These are phyloP conservation scores for Brasenia schreberi DNA, from an alignment of 164 flowering plant species.

Conservation along the genomic window DNA sequence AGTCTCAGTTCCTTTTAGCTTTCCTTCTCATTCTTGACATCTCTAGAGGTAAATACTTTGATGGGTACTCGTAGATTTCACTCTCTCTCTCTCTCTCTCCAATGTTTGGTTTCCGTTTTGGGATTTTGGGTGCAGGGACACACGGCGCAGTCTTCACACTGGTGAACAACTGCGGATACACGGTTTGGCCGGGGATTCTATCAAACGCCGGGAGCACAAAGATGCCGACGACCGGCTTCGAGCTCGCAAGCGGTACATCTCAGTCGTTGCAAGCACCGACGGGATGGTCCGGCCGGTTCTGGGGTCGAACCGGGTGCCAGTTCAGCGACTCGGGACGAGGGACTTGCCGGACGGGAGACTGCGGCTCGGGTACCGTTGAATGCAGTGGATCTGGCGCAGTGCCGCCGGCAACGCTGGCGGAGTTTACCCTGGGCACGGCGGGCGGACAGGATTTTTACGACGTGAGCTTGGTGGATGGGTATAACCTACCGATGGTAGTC, in stretches of 20 bases:
- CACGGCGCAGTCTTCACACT: constrained; percentile 59
- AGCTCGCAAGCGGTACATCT: constrained; percentile 35
- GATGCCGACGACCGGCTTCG: constrained; percentile 58
- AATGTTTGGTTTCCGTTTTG: not conserved
- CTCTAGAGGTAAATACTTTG: not conserved
- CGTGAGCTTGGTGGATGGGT: constrained; percentile 74
- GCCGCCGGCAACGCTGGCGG: constrained; percentile 87
- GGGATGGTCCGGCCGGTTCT: constrained; percentile 89
- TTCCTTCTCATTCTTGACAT: not conserved
- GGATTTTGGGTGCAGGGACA: constrained; percentile 16
- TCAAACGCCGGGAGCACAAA: constrained; percentile 45
- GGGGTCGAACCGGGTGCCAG: constrained; percentile 79
- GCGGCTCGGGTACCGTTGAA: constrained; percentile 54
- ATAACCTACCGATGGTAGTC: constrained; percentile 50
- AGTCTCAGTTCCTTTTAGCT: not conserved
- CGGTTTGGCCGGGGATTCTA: constrained; percentile 86
- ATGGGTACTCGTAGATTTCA: not conserved
- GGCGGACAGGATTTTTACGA: constrained; percentile 53
- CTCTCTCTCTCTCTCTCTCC: not conserved
- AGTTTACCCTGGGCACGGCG: constrained; percentile 53
- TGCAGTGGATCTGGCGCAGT: constrained; percentile 71
- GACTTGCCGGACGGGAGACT: constrained; percentile 64
- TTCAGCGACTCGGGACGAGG: constrained; percentile 46
- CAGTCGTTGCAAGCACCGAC: constrained; percentile 54
- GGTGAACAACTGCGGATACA: constrained; percentile 60